Evolutionary conservation across 2,329 filamentous ascomycete species (phyloP).

Genomic region (Colletotrichum tabaci): DNA sequence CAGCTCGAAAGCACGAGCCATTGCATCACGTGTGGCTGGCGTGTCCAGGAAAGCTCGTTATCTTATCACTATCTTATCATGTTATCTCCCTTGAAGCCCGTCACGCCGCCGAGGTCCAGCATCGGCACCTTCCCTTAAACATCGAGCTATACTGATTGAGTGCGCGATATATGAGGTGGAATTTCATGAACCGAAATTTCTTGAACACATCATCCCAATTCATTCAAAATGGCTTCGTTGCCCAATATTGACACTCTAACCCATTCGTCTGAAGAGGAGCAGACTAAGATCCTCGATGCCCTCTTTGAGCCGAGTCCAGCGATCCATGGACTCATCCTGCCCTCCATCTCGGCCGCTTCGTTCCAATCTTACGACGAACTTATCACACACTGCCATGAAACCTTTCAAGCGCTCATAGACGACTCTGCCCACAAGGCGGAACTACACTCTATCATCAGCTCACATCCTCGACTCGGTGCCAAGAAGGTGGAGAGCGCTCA

Average conservation of each 20-base stretch:
- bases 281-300: conserved; percentile 76
- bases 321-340: conserved; percentile 80
- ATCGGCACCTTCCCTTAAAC: conserved; percentile 7
- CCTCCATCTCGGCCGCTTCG: conserved; percentile 68
- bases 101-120: conserved; percentile 21
- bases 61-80: conserved; percentile 22
- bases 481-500: conserved; percentile 86
- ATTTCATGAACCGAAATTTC: not conserved
- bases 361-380: conserved; percentile 80
- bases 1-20: conserved; percentile 34
- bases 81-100: not conserved
- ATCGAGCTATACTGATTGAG: not conserved
- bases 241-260: conserved; percentile 72
- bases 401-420: conserved; percentile 73
- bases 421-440: conserved; percentile 62
- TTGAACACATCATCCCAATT: not conserved
- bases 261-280: conserved; percentile 67
- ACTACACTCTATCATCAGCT: conserved; percentile 81
- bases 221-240: conserved; percentile 55
- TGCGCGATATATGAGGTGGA: not conserved
- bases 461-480: conserved; percentile 87
- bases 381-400: conserved; percentile 75
- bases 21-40: conserved; percentile 31
- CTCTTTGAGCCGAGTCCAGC: conserved; percentile 88
- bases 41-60: not conserved